These are phyloP conservation scores for Dactylellina haptotyla DNA, from an alignment of 2,329 filamentous ascomycete species.

Conservation along the genomic window DNA sequence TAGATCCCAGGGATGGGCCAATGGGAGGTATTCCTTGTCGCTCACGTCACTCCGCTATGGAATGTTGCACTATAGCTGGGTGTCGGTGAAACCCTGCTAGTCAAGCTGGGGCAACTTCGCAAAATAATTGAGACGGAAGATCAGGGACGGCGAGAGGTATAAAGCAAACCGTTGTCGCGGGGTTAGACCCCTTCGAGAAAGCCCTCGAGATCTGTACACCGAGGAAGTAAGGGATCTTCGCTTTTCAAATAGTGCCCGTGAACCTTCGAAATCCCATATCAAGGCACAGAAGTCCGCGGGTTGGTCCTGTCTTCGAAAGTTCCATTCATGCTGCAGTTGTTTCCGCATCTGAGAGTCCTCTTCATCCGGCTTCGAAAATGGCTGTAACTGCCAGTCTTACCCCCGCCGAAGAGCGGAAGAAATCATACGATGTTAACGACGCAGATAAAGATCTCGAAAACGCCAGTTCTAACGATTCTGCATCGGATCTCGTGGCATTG, in stretches of 20 bases:
- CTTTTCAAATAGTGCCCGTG: neutral
- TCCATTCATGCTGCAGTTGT: slow-evolving; percentile 25
- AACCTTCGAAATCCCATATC: neutral
- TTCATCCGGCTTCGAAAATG: slow-evolving; percentile 38
- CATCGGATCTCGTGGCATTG: slow-evolving; percentile 60
- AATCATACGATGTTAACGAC: slow-evolving; percentile 35
- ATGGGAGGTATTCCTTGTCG: slow-evolving; percentile 7
- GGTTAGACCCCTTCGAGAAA: neutral
- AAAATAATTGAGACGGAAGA: neutral
- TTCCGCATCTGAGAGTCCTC: slow-evolving; percentile 17
- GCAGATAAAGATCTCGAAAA: slow-evolving; percentile 22
- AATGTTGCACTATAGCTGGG: slow-evolving; percentile 33
- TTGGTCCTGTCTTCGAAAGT: neutral
- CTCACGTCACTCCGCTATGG: slow-evolving; percentile 29
- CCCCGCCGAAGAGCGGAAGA: slow-evolving; percentile 31
- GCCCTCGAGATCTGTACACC: neutral
- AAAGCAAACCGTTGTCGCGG: neutral
- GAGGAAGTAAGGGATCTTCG: neutral
- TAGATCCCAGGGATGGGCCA: neutral
- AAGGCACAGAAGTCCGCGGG: neutral
- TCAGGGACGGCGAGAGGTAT: neutral
- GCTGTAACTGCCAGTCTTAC: slow-evolving; percentile 31
- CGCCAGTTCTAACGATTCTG: slow-evolving; percentile 9
- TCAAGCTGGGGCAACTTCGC: neutral
- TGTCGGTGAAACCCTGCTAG: neutral